Evolutionary conservation across 225 moss, liverwort and hornwort genomes (phyloP).

Genomic region (Polytrichum formosum): DNA sequence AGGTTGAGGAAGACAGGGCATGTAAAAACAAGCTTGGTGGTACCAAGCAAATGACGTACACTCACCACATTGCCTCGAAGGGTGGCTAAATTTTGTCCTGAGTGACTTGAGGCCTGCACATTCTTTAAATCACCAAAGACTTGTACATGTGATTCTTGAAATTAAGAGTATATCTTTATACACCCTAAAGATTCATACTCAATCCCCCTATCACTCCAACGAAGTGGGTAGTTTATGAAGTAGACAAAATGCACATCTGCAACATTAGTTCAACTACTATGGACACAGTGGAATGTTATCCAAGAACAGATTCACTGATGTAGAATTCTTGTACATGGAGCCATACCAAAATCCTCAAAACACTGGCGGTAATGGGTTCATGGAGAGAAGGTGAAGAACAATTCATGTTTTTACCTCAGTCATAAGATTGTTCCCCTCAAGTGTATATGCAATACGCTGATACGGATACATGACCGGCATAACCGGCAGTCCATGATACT

Average conservation of each 20-base stretch:
- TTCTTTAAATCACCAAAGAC: not conserved
- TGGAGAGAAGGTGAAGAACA: no score
- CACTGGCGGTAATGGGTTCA: no score
- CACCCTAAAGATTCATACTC: no score
- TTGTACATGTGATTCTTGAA: not conserved
- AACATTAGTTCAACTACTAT: no score
- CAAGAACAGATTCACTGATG: no score
- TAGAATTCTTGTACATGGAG: no score
- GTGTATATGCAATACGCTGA: constrained; percentile 24
- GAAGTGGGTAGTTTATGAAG: no score
- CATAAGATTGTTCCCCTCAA: constrained; percentile 17
- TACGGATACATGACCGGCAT: constrained; percentile 18
- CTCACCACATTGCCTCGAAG: constrained; percentile 24
- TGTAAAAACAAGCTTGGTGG: constrained; percentile 19
- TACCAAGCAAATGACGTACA: constrained; percentile 17
- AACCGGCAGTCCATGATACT: constrained; percentile 19
- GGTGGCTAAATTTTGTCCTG: constrained; percentile 11
- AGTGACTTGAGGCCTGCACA: constrained; percentile 14
- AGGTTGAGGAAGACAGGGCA: constrained; percentile 31
- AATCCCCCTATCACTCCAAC: no score
- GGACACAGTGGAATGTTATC: no score
- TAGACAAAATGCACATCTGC: no score
- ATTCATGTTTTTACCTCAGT: not conserved
- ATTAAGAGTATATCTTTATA: no score
- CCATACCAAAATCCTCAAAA: no score